Percentiles rank a stretch among this genome's conserved stretches.
phyloP scores from a whole-genome alignment of 306 rosid species.

The Neltuma alba region DNA sequence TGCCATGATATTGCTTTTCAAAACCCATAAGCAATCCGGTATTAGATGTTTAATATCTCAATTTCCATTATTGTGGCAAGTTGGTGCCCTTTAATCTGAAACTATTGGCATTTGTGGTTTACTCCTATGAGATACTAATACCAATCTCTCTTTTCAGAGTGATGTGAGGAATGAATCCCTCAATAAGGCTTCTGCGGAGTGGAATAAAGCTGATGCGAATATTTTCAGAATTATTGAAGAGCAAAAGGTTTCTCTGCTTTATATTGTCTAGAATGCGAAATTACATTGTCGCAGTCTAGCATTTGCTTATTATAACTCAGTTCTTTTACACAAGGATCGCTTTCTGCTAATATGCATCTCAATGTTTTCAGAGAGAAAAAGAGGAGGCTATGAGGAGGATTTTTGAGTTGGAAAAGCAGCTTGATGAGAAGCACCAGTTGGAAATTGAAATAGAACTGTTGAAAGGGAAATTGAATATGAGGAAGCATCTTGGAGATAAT shows the following conservation, averaged over 20 bases:
- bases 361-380: constrained; percentile 73
- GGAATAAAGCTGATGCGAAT: constrained; percentile 74
- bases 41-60: constrained; percentile 19
- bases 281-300: background rate
- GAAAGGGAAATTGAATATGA: constrained; percentile 85
- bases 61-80: constrained; percentile 11
- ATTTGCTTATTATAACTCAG: background rate
- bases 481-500: constrained; percentile 96
- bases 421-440: constrained; percentile 86
- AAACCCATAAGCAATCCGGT: background rate
- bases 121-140: constrained; percentile 29
- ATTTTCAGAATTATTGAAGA: constrained; percentile 80
- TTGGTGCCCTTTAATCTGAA: constrained; percentile 30
- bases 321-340: constrained; percentile 16
- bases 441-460: constrained; percentile 92
- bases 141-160: constrained; percentile 56
- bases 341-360: constrained; percentile 30
- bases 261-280: constrained; percentile 26
- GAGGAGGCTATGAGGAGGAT: constrained; percentile 79
- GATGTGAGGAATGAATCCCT: constrained; percentile 78
- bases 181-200: constrained; percentile 78
- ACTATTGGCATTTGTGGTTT: constrained; percentile 20
- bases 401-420: constrained; percentile 77
- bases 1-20: background rate
- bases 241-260: constrained; percentile 66